Evolutionary conservation across 1,284 basidiomycete genomes (phyloP).

Genomic region (Neonothopanus nambi): DNA sequence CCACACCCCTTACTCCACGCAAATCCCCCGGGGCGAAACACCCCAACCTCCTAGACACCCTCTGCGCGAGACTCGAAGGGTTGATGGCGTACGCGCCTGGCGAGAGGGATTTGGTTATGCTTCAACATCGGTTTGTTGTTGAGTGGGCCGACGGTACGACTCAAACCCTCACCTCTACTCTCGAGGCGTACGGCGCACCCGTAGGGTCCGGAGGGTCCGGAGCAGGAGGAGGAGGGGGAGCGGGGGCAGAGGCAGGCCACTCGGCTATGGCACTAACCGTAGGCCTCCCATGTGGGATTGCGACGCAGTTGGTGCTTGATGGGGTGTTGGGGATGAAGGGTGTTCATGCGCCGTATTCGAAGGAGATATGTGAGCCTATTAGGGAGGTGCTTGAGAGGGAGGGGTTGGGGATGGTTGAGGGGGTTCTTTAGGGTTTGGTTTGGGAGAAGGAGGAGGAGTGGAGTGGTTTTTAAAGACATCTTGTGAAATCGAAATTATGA

Average conservation of each 20-base stretch:
- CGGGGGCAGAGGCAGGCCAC: no score
- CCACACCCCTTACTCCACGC: slow-evolving; percentile 64
- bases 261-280: slow-evolving; percentile 95
- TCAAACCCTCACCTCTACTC: slow-evolving; percentile 89
- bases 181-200: slow-evolving; percentile 89
- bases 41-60: slow-evolving; percentile 86
- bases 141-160: slow-evolving; percentile 81
- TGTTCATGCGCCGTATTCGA: slow-evolving; percentile 87
- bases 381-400: slow-evolving; percentile 79
- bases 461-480: no score
- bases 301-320: slow-evolving; percentile 81
- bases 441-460: no score
- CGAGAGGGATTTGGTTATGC: slow-evolving; percentile 95
- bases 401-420: slow-evolving; percentile 82
- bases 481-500: no score
- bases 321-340: slow-evolving; percentile 79
- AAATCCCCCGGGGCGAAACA: slow-evolving; percentile 35
- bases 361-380: slow-evolving; percentile 85
- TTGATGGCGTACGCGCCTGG: slow-evolving; percentile 91
- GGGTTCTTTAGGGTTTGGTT: slow-evolving; percentile 53
- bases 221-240: no score
- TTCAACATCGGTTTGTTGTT: slow-evolving; percentile 96
- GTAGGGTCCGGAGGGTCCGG: no score
- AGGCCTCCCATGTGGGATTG: slow-evolving; percentile 93
- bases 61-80: slow-evolving; percentile 88